Percentiles rank a stretch among this genome's conserved stretches.
Conservation (phyloP, 768 basidiomycete genomes). For the Leccinum subgranulosum region DNA sequence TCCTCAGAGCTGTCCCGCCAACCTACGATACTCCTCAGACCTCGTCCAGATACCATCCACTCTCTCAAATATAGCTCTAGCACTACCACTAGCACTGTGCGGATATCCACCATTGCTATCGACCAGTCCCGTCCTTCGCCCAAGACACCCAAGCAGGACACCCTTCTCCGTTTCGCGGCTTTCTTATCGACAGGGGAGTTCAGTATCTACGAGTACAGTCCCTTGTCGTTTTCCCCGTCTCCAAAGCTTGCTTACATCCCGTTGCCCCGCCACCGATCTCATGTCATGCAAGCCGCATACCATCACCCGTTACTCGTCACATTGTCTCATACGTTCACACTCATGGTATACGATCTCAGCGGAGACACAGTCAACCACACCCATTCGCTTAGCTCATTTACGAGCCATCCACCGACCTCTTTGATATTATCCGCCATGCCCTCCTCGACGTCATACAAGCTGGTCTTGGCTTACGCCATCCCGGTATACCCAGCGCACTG, state of each 20-base stretch:
- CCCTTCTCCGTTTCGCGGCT: slow-evolving; percentile 45
- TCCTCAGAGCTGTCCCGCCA: slow-evolving; percentile 36
- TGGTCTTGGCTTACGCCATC: slow-evolving; percentile 69
- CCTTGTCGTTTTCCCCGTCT: slow-evolving; percentile 39
- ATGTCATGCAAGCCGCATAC: slow-evolving; percentile 65
- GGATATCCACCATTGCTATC: slow-evolving; percentile 64
- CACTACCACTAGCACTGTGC: slow-evolving; percentile 27
- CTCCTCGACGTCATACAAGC: slow-evolving; percentile 58
- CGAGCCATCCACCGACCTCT: slow-evolving; percentile 76
- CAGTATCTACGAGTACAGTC: slow-evolving; percentile 52
- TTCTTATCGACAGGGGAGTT: slow-evolving; percentile 74
- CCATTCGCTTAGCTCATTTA: slow-evolving; percentile 73
- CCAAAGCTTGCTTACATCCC: slow-evolving; percentile 49
- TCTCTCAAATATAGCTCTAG: slow-evolving; percentile 44
- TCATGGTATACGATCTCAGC: slow-evolving; percentile 72
- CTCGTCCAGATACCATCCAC: slow-evolving; percentile 28
- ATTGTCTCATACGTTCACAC: slow-evolving; percentile 61
- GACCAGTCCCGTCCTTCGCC: slow-evolving; percentile 67
- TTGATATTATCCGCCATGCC: slow-evolving; percentile 67
- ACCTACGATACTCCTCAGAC: slow-evolving; percentile 21
- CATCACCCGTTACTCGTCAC: slow-evolving; percentile 77
- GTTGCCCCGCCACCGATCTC: slow-evolving; percentile 37
- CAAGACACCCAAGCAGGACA: slow-evolving; percentile 24
- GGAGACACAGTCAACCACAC: slow-evolving; percentile 47
- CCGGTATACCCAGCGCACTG: slow-evolving; percentile 82